phyloP scores from a whole-genome alignment of 176 grass and related monocot species.

The Triticum aestivum region IWGSC_CS_RefSeq_v2.1 NC_057808.1:104166197-104166696 shows the following conservation, averaged over 20 bases:
- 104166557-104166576: slow-evolving; percentile 3
- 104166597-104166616: slow-evolving; percentile 33
- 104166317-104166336: slow-evolving; percentile 28
- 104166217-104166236: slow-evolving; percentile 36
- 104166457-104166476: slow-evolving; percentile 32
- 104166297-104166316: slow-evolving; percentile 14
- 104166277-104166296: slow-evolving; percentile 9
- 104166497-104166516: background rate
- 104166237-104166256: slow-evolving; percentile 49
- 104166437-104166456: background rate
- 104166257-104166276: slow-evolving; percentile 37
- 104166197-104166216: background rate
- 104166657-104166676: background rate
- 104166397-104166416: slow-evolving; percentile 49
- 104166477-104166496: slow-evolving; percentile 35
- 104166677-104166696: slow-evolving; percentile 20
- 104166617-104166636: background rate
- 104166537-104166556: slow-evolving; percentile 19
- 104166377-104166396: slow-evolving; percentile 2
- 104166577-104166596: slow-evolving; percentile 37
- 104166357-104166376: background rate
- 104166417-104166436: slow-evolving; percentile 40
- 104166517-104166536: background rate
- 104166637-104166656: background rate
- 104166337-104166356: slow-evolving; percentile 20